Base-by-base conservation (phyloP, 140 eudicot species). In the Ambrosia hybrid region DNA sequence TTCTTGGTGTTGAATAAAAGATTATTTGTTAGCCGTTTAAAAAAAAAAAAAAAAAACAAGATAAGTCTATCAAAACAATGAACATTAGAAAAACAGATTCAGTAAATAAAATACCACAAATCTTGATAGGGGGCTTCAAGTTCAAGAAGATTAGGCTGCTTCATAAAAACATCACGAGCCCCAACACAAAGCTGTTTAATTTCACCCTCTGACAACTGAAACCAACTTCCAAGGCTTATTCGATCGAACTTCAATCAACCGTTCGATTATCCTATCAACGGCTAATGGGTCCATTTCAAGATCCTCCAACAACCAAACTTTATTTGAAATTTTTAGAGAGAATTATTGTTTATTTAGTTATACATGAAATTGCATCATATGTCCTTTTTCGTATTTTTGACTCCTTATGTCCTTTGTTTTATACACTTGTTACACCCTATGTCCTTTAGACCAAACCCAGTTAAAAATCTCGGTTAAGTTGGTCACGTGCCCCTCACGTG, bases 51-150 rank as follows among this genome's bases (percentile, higher is more conserved):
- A 41, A 41, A 41, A 41, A 0, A 5, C 46, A 41, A 41, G 0
- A 6, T 5, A 41, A 5, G 8, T 41, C 6, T 41, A 41, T 41
- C 30, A 21, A 21, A 21, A 21, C 30, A 21, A 41, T 5, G 13
- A 33, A 30, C 73, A 51, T 30, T 68, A 53, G 49, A 52, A 53
- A 70, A 68, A 56, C 17, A 51, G 75, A 71, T 56, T 71, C 3
- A 5, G 8, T 17, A 26, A 6, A 43, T 92, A 41, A 26, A 6
- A 43, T 92, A 89, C 95, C 98, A 52, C 98, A 92, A 89, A 87
- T 89, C 86, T 92, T 92, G 83, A 92, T 87, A 63, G n/a, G 98
- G 96, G 14, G 96, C 98, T 80, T 89, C 87, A 37, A 92, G 88
- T 72, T 92, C 96, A 58, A 92, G 98, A 58, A 89, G 98, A 85